Evolutionary conservation across 2,329 filamentous ascomycete genomes (phyloP).

Genomic region (Ophiostoma quercus): DNA sequence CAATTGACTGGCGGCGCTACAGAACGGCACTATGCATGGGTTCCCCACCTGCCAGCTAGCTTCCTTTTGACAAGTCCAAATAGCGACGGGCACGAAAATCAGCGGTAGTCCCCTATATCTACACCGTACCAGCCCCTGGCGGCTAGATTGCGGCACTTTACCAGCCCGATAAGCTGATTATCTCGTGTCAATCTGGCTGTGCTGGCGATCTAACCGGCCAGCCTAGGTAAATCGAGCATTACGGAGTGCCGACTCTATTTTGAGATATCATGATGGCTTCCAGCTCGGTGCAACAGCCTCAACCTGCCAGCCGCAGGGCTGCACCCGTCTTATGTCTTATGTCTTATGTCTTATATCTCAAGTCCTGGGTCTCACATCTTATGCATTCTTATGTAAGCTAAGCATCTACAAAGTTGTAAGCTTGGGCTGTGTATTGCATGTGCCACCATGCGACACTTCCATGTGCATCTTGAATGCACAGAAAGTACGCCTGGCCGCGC

Average conservation of each 20-base stretch:
- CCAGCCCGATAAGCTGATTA: slow-evolving; percentile 1
- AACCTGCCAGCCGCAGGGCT: background rate
- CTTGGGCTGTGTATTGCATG: background rate
- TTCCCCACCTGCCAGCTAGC: slow-evolving; percentile 9
- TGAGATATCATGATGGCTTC: background rate
- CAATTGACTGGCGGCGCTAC: background rate
- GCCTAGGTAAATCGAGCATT: slow-evolving; percentile 1
- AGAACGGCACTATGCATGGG: slow-evolving; percentile 16
- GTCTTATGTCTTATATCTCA: background rate
- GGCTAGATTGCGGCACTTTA: slow-evolving; percentile 5
- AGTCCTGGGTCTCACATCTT: background rate
- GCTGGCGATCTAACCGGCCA: background rate
- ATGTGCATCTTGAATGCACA: background rate
- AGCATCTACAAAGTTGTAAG: background rate
- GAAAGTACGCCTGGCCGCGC: background rate
- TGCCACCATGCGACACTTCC: background rate
- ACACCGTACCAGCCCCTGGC: background rate
- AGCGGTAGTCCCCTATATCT: slow-evolving; percentile 20
- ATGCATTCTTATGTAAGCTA: background rate
- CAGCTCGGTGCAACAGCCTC: slow-evolving; percentile 17
- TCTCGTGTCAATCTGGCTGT: background rate
- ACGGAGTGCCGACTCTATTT: background rate
- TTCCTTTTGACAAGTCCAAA: background rate
- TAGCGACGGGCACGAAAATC: slow-evolving; percentile 1
- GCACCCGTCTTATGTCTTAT: background rate